These are phyloP conservation scores for Saturnispora sanitii DNA, from an alignment of 805 yeast species.

Conservation along the genomic window DNA sequence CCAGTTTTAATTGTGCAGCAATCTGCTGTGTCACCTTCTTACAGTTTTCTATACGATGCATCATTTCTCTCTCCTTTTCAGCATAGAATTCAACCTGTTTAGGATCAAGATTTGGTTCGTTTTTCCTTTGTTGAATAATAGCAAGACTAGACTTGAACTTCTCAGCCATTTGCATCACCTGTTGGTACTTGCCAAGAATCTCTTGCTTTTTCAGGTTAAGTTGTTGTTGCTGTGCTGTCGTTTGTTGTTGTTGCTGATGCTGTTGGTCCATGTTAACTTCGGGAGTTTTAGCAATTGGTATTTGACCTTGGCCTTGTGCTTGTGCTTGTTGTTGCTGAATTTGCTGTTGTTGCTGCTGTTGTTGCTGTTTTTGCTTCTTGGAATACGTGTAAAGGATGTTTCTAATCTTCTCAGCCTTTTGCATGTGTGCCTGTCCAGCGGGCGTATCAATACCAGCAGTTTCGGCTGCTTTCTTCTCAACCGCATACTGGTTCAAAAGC, in stretches of 20 bases:
- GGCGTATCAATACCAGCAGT: conserved; percentile 50
- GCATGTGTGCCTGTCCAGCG: conserved; percentile 52
- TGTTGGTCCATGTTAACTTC: conserved; percentile 2
- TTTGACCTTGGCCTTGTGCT: conserved; percentile 5
- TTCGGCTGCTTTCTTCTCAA: conserved; percentile 53
- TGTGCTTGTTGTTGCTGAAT: conserved; percentile 11
- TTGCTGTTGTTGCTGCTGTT: conserved; percentile 22
- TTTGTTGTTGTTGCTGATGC: conserved; percentile 13
- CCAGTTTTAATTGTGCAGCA: conserved; percentile 33
- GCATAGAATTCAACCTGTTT: conserved; percentile 36
- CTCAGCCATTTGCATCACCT: conserved; percentile 36
- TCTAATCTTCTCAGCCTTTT: conserved; percentile 55
- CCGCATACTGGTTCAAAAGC: conserved; percentile 47
- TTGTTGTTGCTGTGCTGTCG: conserved; percentile 17
- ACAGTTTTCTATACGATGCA: conserved; percentile 38
- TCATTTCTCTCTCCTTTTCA: conserved; percentile 40
- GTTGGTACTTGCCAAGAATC: conserved; percentile 30
- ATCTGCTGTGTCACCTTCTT: conserved; percentile 32
- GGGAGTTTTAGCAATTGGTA: conserved; percentile 7
- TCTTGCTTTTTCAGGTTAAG: conserved; percentile 22
- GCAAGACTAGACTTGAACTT: conserved; percentile 42
- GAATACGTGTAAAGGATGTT: conserved; percentile 42
- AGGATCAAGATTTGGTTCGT: conserved; percentile 33
- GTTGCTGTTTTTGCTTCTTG: conserved; percentile 21
- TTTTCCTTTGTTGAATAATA: conserved; percentile 39